Base-by-base conservation (phyloP, 495 filamentous ascomycete species). In the Lasiosphaeria miniovina region DNA sequence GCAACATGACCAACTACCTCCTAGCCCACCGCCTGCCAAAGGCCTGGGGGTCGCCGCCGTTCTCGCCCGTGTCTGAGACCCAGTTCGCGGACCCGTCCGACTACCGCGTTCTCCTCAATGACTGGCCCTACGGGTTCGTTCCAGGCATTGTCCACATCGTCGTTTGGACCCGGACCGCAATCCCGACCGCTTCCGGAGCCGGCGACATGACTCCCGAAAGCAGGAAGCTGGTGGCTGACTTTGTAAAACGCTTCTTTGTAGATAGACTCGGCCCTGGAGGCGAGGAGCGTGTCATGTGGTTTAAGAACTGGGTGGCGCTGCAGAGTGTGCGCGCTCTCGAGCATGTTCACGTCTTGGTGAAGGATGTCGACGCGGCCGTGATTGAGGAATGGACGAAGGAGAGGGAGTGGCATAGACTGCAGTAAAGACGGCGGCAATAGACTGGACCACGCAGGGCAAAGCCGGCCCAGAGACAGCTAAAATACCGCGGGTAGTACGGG, bases 271-370 rank as follows among this genome's bases (percentile, higher is more conserved):
- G 76, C 0, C 66, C 74, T 4, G 72, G 66, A 32, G 75, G 73
- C 35, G 73, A 78, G 33, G 79, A 84, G 6, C 83, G 81, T 59
- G 90, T 96, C 60, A 60, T 92, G 65, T 97, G 90, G 89, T 96
- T 96, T 68, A 96, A 96, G 81, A 97, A 97, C 67, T 95, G 90
- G 89, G 85, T 85, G 52, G 83, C 83, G n/a, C 71, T 96, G 68
- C 91, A 96, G 76, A 95, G 91, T 70, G 91, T 97, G 52, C 77
- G 88, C 54, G 82, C 85, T 6, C 73, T 96, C 58, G 92, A 96
- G 65, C 92, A 81, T 58, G 70, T 81, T 35, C 78, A 81, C 60
- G 76, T 91, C 12, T 71, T 91, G 59, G 75, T 91, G 12, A 80
- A 75, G 58, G 84, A 83, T 72, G 83, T 85, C 36, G 82, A 82